Percentiles rank a stretch among this genome's conserved stretches.
These are phyloP conservation scores for Euptelea pleiosperma DNA, from an alignment of 164 flowering plant genomes.

Conservation along the genomic window DNA sequence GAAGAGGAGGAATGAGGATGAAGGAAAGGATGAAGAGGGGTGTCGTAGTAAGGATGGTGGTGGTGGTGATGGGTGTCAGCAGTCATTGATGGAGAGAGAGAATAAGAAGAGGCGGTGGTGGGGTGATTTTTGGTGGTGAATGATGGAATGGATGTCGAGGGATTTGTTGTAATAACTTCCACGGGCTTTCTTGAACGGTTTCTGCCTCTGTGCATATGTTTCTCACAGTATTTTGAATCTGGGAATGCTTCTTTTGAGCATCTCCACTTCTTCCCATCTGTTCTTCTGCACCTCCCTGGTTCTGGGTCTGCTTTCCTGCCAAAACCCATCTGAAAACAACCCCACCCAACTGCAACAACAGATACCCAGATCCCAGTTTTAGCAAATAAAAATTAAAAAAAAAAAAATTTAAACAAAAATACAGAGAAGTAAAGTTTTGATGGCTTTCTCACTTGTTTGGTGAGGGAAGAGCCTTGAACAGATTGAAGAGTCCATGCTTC, in stretches of 20 bases:
- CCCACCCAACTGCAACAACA: conserved; percentile 64
- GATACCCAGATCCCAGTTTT: not conserved
- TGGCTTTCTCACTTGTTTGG: conserved; percentile 38
- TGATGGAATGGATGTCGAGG: conserved; percentile 23
- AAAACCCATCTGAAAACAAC: conserved; percentile 60
- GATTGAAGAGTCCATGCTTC: conserved; percentile 40
- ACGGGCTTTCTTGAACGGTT: conserved; percentile 99
- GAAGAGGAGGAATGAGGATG: conserved; percentile 34
- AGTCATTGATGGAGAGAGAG: conserved; percentile 18
- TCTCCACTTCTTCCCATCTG: conserved; percentile 94
- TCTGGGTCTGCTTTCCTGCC: conserved; percentile 82
- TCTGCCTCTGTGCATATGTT: conserved; percentile 92
- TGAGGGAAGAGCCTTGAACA: conserved; percentile 44
- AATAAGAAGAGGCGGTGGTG: conserved; percentile 12
- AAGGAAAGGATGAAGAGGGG: conserved; percentile 20
- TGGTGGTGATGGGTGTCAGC: conserved; percentile 19
- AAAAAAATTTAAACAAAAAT: not conserved
- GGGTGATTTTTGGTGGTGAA: conserved; percentile 16
- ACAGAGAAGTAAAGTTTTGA: not conserved
- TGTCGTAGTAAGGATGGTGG: conserved; percentile 18
- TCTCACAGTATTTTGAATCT: conserved; percentile 86
- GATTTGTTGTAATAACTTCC: conserved; percentile 40
- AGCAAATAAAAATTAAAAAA: not conserved
- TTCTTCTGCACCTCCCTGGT: conserved; percentile 90
- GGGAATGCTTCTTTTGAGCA: conserved; percentile 83